Base-by-base conservation (phyloP, 805 yeast genomes). In the Danielia reshetovae region DNA sequence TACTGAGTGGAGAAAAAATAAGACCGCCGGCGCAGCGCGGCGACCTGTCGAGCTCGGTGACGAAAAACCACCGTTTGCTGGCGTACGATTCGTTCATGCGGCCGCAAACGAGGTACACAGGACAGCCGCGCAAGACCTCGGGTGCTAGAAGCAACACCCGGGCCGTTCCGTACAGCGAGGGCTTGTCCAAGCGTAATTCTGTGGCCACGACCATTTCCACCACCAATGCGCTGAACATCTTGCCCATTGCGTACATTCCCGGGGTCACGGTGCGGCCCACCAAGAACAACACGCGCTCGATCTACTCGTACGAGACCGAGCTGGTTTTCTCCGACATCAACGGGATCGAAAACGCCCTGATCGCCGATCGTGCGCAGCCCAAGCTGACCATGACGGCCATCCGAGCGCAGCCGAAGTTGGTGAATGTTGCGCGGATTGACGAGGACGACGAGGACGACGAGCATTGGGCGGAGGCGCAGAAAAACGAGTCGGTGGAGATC, bases 171-270 rank as follows among this genome's bases (percentile, higher is more conserved):
- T 29, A 32, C 12, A 11, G 27, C 18, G 15, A 3, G 16, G 28
- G 33, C 14, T 34, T 18, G 39, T 36, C 19, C 29, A 40, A 45
- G 35, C 52, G 71, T 32, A 53, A 60, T 40, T 64, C 70, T 10
- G 60, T 61, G 48, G 83, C 89, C 7, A 74, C 84, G 19, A 75
- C 88, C 5, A 75, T 81, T 10, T 63, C 70, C 24, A 68, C 81
- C 30, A 81, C 93, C 8, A 77, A 82, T 48, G 94, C 94, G 4
- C 84, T 95, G 10, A 88, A 89, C 57, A 79, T 89, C 44, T 73
- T 89, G 41, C 96, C 96, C 13, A 82, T 90, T 38, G 95, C 95
- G 2, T 89, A 88, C 54, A 85, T 89, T 40, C 97, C 97, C 0
- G 97, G 97, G 24, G 96, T 88, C 29, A 85, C 88, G 4, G 76